These are phyloP conservation scores for Angophora floribunda DNA, from an alignment of 345 rosid genomes.

Conservation along the genomic window DNA sequence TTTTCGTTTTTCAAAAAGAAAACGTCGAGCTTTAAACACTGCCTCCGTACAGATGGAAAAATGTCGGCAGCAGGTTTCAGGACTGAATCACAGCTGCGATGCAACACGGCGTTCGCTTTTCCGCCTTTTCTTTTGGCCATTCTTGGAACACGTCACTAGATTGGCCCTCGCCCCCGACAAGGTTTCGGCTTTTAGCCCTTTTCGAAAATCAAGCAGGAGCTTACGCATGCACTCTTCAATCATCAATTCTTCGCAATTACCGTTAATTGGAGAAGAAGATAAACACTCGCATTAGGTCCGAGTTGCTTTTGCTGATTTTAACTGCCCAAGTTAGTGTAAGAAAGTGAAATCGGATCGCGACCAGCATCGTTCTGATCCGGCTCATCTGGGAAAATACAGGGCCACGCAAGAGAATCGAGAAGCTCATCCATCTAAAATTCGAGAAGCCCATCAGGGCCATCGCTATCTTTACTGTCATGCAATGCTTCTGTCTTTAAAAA, in stretches of 20 bases:
- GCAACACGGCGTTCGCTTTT: not conserved
- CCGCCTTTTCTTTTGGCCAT: not conserved
- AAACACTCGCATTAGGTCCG: not conserved
- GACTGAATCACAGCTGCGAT: not conserved
- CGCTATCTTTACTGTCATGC: not conserved
- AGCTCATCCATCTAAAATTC: not conserved
- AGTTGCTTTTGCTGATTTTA: not conserved
- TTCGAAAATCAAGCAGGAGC: not conserved
- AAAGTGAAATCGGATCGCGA: not conserved
- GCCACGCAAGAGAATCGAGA: not conserved
- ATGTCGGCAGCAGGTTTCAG: not conserved
- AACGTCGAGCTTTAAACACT: not conserved
- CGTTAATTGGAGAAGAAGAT: not conserved
- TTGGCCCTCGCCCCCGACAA: not conserved
- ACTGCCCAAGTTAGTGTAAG: not conserved
- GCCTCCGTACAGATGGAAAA: not conserved
- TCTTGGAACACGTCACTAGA: not conserved
- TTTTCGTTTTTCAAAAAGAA: not conserved
- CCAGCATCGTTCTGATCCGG: not conserved
- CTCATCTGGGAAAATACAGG: not conserved
- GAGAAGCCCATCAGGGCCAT: not conserved
- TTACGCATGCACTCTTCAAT: not conserved
- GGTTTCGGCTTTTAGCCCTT: not conserved
- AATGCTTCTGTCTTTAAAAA: not conserved
- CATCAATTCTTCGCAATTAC: not conserved